Conservation (phyloP, 495 filamentous ascomycete species). For the Staphylotrichum longicolle region DNA sequence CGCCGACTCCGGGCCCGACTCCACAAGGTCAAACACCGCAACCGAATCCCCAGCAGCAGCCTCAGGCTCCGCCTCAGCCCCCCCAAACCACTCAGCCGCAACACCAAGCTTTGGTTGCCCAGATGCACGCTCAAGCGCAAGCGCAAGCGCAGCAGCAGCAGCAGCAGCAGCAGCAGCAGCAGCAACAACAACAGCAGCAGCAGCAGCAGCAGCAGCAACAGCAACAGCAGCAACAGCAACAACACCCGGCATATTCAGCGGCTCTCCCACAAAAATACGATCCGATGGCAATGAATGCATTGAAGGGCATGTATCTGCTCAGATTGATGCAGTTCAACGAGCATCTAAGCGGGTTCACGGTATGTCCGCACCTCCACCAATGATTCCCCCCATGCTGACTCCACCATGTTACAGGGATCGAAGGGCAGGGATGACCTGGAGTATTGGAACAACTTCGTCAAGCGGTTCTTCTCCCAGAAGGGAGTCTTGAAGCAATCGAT, state of each 20-base stretch:
- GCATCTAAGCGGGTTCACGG: conserved; percentile 62
- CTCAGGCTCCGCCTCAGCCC: conserved; percentile 45
- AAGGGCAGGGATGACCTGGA: conserved; percentile 59
- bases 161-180: conserved; percentile 24
- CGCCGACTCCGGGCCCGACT: conserved; percentile 31
- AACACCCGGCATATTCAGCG: conserved; percentile 27
- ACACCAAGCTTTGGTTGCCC: conserved; percentile 45
- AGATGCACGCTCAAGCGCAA: conserved; percentile 20
- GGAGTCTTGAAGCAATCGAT: conserved; percentile 68
- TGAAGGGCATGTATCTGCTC: conserved; percentile 59
- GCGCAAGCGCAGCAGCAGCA: conserved; percentile 29
- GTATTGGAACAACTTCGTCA: conserved; percentile 75
- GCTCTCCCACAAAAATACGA: conserved; percentile 43
- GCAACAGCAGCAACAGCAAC: conserved; percentile 9
- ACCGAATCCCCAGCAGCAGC: conserved; percentile 40
- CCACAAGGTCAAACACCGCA: conserved; percentile 36
- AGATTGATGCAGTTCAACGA: conserved; percentile 69
- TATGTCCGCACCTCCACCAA: conserved; percentile 38
- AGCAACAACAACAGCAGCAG: conserved; percentile 6
- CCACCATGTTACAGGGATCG: conserved; percentile 42
- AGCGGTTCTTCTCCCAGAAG: conserved; percentile 67
- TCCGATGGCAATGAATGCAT: conserved; percentile 53
- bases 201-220: conserved; percentile 12
- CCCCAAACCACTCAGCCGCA: conserved; percentile 53
- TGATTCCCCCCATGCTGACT: conserved; percentile 16